Percentiles rank a stretch among this genome's conserved stretches.
Evolutionary conservation across 2,329 filamentous ascomycete species (phyloP).

Genomic region (Cladobotryum protrusum): DNA sequence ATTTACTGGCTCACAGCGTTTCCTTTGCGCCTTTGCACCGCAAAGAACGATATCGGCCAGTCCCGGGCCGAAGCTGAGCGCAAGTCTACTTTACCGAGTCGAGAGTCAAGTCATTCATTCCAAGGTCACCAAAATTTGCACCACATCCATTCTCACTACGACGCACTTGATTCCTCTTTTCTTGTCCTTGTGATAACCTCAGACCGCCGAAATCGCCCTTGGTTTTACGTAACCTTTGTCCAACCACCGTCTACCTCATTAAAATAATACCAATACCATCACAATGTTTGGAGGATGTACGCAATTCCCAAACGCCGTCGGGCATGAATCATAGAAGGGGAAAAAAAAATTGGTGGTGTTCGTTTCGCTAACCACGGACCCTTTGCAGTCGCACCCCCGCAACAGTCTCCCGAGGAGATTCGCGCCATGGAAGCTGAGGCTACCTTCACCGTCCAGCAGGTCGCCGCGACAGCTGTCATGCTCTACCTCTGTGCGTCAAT

Average conservation of each 20-base stretch:
- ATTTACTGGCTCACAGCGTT: too few species aligned
- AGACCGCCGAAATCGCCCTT: constrained; percentile 16
- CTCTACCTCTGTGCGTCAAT: constrained; percentile 67
- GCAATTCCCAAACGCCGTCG: constrained; percentile 18
- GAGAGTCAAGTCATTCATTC: too few species aligned
- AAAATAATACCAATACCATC: neutral
- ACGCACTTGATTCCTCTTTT: too few species aligned
- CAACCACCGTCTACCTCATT: neutral
- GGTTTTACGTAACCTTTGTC: constrained; percentile 17
- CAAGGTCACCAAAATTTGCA: too few species aligned
- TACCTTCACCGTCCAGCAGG: constrained; percentile 59
- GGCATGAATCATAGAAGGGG: neutral
- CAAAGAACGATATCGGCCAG: too few species aligned
- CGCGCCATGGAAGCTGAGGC: constrained; percentile 63
- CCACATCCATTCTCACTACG: too few species aligned
- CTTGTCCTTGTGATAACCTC: neutral
- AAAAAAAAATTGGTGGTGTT: too few species aligned
- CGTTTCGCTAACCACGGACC: constrained; percentile 5
- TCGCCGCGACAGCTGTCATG: constrained; percentile 57
- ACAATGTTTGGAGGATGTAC: constrained; percentile 34
- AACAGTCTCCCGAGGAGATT: constrained; percentile 64
- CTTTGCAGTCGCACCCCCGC: constrained; percentile 57
- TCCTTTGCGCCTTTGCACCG: too few species aligned
- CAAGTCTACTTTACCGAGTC: too few species aligned
- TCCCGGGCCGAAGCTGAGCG: too few species aligned